These are phyloP conservation scores for Leonotis leonurus DNA, from an alignment of 257 asterid species.

Conservation along the genomic window DNA sequence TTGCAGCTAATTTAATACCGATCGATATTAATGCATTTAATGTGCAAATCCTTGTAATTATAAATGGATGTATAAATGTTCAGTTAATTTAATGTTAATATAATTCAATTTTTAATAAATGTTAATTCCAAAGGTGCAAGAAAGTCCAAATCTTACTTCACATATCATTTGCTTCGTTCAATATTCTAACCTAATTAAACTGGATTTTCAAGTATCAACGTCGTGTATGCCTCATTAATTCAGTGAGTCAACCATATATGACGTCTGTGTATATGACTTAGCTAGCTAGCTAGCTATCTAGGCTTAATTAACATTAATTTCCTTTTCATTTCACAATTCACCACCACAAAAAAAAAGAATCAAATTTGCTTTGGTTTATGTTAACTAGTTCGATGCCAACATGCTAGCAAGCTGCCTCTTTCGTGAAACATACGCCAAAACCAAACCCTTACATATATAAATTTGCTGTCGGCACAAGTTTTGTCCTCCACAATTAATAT, in stretches of 20 bases:
- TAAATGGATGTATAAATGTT: too few relatives aligned
- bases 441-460: slow-evolving; percentile 14
- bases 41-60: too few relatives aligned
- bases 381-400: neutral
- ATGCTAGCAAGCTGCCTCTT: slow-evolving; percentile 7
- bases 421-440: slow-evolving; percentile 16
- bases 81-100: too few relatives aligned
- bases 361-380: too few relatives aligned
- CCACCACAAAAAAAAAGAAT: too few relatives aligned
- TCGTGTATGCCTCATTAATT: slow-evolving; percentile 8
- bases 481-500: neutral
- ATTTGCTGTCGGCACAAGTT: slow-evolving; percentile 20
- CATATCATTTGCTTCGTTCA: slow-evolving; percentile 23
- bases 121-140: too few relatives aligned
- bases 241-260: slow-evolving; percentile 18
- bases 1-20: too few relatives aligned
- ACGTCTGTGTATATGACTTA: slow-evolving; percentile 1
- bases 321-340: neutral
- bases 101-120: too few relatives aligned
- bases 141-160: slow-evolving; percentile 33
- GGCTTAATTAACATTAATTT: too few relatives aligned
- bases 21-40: too few relatives aligned
- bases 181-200: too few relatives aligned
- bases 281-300: too few relatives aligned
- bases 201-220: slow-evolving; percentile 15